Base-by-base conservation (phyloP, 2,329 filamentous ascomycete genomes). In the Pestalotiopsis sp. region DNA sequence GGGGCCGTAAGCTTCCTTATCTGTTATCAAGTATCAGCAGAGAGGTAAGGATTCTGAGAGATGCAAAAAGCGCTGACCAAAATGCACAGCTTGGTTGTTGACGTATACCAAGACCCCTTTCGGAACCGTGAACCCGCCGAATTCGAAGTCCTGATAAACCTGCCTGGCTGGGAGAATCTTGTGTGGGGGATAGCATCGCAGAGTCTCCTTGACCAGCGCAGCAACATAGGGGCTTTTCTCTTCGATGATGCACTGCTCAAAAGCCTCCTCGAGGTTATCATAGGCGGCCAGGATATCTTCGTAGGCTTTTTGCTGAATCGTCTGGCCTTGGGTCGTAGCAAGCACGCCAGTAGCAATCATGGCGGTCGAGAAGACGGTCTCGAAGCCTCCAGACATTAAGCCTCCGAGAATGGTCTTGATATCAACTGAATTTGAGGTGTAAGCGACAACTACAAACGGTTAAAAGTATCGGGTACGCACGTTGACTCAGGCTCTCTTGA, bases 331-430 rank as follows among this genome's bases (percentile, higher is more conserved):
- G 4, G 36, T 1, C 9, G 60, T 45, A 14, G 38, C 11, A 38
- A 63, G 38, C 5, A 45, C n/a, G 6, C 27, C 38, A 9, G 36
- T 38, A 12, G 60, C 60, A n/a, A 63, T 45, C 12, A 63, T 45
- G 60, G 60, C 60, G 27, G 31, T 63, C 17, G 60, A 63, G 27
- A 40, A 40, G 60, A 63, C 36, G 13, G 60, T 63, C 38, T 63
- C 60, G 20, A 45, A 63, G 2, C 60, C 60, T 36, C 60, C 38
- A 17, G 60, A 63, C 60, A 63, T 63, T 25, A 63, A 12, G 4
- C 60, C 60, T 20, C 60, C 60, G 13, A 63, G 60, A 11, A 63
- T 63, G 13, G 60, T 63, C 20, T 45, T 38, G 60, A 45, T 38
- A 23, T 63, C 60, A 7, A 45, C 27, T 63, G 45, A 4, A 7